These are phyloP conservation scores for Triticum urartu DNA, from an alignment of 176 grass and related monocot genomes.

Conservation along the genomic window DNA sequence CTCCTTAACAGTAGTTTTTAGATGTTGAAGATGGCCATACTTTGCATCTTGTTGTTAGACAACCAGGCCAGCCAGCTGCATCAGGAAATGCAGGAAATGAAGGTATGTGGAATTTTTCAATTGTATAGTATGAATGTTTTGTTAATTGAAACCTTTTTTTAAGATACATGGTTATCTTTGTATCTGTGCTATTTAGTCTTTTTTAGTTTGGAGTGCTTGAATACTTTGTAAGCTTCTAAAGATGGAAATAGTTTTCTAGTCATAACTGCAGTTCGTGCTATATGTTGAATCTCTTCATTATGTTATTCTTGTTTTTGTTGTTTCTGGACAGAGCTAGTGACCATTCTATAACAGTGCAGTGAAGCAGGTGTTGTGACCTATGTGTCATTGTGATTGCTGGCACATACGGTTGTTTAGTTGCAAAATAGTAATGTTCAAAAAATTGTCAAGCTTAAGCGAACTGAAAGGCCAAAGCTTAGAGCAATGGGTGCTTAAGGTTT, in stretches of 20 bases:
- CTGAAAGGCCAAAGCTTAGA: background rate
- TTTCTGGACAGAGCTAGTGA: background rate
- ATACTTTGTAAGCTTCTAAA: background rate
- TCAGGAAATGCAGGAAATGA: constrained; percentile 50
- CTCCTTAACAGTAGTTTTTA: constrained; percentile 53
- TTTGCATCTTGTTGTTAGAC: constrained; percentile 96
- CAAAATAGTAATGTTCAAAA: background rate
- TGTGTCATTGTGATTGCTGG: constrained; percentile 10
- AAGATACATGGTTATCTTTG: background rate
- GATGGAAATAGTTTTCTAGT: background rate
- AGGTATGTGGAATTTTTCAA: constrained; percentile 46
- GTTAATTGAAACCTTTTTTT: constrained; percentile 1
- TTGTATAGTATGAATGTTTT: background rate
- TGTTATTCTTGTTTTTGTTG: constrained; percentile 5
- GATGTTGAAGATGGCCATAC: constrained; percentile 99
- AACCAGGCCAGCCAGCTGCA: constrained; percentile 60
- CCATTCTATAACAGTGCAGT: background rate
- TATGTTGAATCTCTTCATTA: background rate
- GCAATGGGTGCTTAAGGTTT: background rate
- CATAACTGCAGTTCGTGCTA: background rate
- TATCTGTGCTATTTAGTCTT: background rate
- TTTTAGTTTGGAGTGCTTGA: background rate
- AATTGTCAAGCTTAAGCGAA: background rate
- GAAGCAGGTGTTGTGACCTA: background rate
- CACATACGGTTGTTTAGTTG: constrained; percentile 1